phyloP scores from a whole-genome alignment of 768 basidiomycete genomes.

The Austroboletus eburneus region DNA sequence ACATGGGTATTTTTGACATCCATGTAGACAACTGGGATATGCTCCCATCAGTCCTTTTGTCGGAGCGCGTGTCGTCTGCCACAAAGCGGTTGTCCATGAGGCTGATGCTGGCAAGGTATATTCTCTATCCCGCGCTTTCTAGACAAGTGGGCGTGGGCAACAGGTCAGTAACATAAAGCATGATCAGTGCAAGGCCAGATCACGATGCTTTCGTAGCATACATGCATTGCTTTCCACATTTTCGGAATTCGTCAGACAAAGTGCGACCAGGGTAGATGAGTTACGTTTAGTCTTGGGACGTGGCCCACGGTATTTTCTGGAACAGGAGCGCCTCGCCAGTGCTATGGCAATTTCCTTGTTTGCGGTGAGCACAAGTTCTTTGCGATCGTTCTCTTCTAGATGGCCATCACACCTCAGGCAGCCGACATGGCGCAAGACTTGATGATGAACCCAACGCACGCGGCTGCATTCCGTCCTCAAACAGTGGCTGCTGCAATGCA shows the following conservation, averaged over 20 bases:
- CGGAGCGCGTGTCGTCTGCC: constrained; percentile 52
- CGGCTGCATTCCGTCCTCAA: constrained; percentile 41
- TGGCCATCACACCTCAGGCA: constrained; percentile 13
- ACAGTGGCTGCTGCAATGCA: constrained; percentile 42
- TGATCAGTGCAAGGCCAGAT: neutral
- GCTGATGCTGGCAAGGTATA: constrained; percentile 50
- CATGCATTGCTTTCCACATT: constrained; percentile 12
- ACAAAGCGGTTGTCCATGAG: constrained; percentile 55
- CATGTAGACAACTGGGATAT: constrained; percentile 52
- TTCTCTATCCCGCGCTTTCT: constrained; percentile 43
- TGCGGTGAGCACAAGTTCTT: constrained; percentile 29
- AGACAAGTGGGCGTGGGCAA: constrained; percentile 10
- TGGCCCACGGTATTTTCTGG: constrained; percentile 8
- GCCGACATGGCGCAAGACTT: constrained; percentile 14
- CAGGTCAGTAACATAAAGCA: constrained; percentile 16
- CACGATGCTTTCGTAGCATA: constrained; percentile 8
- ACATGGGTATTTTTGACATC: constrained; percentile 9
- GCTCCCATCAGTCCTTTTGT: constrained; percentile 42
- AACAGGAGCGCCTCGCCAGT: constrained; percentile 28
- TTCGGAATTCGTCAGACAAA: constrained; percentile 19
- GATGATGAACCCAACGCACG: neutral
- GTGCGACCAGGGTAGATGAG: constrained; percentile 13
- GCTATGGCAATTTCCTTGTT: constrained; percentile 36
- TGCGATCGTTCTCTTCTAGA: neutral
- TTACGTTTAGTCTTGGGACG: constrained; percentile 4